Percentiles rank a stretch among this genome's conserved stretches.
Conservation (phyloP, 257 asterid genomes). For the Asclepias syriaca region DNA sequence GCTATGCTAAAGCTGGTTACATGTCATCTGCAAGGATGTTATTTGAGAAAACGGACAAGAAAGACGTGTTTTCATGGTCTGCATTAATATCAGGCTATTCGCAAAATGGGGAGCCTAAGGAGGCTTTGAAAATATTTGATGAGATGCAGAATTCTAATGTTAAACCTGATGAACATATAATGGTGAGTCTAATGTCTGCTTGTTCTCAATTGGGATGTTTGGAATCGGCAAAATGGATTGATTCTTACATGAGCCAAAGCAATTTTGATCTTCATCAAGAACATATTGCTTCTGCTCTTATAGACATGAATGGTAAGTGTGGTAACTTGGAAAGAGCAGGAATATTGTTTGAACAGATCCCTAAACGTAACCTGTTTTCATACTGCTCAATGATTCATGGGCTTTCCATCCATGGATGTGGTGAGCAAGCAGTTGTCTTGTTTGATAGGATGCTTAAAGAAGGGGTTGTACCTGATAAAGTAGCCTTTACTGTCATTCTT, state of each 20-base stretch:
- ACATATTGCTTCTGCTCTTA: conserved; percentile 59
- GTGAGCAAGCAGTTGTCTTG: conserved; percentile 43
- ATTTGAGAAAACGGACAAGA: conserved; percentile 41
- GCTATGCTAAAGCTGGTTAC: conserved; percentile 64
- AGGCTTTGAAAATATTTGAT: conserved; percentile 45
- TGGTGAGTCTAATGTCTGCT: conserved; percentile 77
- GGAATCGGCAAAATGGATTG: conserved; percentile 62
- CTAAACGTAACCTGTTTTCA: conserved; percentile 47
- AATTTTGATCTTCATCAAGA: conserved; percentile 32
- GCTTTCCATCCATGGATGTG: conserved; percentile 48
- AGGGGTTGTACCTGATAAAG: conserved; percentile 59
- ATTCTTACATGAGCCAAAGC: conserved; percentile 36
- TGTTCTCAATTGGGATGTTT: conserved; percentile 64
- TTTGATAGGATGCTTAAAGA: conserved; percentile 60
- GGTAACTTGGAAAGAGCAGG: conserved; percentile 71
- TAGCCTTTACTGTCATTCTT: conserved; percentile 60
- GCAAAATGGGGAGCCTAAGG: conserved; percentile 58
- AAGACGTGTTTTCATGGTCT: conserved; percentile 69
- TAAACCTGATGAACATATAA: conserved; percentile 57
- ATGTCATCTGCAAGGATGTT: conserved; percentile 60
- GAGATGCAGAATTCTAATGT: conserved; percentile 39
- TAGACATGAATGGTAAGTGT: conserved; percentile 76
- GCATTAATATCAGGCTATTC: conserved; percentile 64
- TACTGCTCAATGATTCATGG: conserved; percentile 80
- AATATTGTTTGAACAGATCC: conserved; percentile 45